A percentile compares a stretch with the other conserved stretches of the same genome.
Evolutionary conservation across 148 eudicot genomes (phyloP).

Genomic region (Amaranthus palmeri): DNA sequence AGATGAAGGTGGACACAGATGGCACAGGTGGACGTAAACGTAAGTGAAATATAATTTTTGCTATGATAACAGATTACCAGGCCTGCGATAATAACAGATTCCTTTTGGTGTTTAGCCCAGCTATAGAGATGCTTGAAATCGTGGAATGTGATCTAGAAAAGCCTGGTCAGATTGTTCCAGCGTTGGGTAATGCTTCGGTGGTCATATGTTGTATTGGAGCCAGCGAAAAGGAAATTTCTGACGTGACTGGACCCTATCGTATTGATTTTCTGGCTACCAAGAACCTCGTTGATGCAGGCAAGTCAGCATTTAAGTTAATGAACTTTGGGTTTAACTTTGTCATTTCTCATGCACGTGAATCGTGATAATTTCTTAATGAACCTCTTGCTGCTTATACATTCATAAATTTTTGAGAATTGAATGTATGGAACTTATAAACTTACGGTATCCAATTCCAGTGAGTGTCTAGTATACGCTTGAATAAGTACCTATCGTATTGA

Average conservation of each 20-base stretch:
- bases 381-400: conserved; percentile 3
- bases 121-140: conserved; percentile 86
- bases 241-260: conserved; percentile 83
- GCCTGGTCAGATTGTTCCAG: conserved; percentile 49
- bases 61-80: neutral
- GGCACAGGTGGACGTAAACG: conserved; percentile 39
- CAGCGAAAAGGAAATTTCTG: conserved; percentile 85
- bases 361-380: neutral
- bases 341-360: neutral
- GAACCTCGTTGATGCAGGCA: conserved; percentile 87
- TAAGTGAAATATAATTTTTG: conserved; percentile 33
- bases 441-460: neutral
- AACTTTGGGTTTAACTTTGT: neutral
- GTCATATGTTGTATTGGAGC: conserved; percentile 94
- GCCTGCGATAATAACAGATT: conserved; percentile 38
- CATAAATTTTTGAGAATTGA: neutral
- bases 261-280: conserved; percentile 82
- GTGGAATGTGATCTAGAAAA: conserved; percentile 88
- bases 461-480: neutral
- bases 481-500: neutral
- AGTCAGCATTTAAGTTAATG: conserved; percentile 13
- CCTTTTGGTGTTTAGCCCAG: conserved; percentile 89
- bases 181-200: conserved; percentile 64
- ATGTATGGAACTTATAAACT: neutral
- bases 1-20: conserved; percentile 52